These are phyloP conservation scores for Avena atlantica DNA, from an alignment of 176 grass and related monocot genomes.

Conservation along the genomic window DNA sequence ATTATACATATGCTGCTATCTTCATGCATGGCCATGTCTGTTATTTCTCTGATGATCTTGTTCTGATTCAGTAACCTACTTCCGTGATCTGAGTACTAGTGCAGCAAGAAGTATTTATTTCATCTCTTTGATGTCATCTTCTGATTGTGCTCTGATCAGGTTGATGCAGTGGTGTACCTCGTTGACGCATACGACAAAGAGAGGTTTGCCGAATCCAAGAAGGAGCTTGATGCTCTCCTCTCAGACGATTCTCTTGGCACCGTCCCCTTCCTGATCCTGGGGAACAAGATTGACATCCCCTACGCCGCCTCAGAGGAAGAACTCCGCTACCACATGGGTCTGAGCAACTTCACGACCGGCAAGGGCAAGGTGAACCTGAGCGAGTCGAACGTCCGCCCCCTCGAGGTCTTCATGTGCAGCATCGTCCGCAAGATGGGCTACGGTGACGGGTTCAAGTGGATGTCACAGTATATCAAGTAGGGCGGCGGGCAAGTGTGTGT, in stretches of 20 bases:
- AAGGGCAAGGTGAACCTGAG: conserved; percentile 75
- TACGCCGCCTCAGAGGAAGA: conserved; percentile 73
- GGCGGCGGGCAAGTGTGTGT: not conserved
- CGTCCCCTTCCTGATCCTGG: conserved; percentile 78
- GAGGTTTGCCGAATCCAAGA: conserved; percentile 82
- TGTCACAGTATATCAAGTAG: conserved; percentile 90
- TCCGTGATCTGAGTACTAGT: not conserved
- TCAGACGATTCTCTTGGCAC: conserved; percentile 65
- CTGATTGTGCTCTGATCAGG: conserved; percentile 42
- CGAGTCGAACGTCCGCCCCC: conserved; percentile 68
- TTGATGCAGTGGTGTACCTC: conserved; percentile 87
- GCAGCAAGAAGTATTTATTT: not conserved
- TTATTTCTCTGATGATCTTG: not conserved
- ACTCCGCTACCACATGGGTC: conserved; percentile 70
- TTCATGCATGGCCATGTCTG: not conserved
- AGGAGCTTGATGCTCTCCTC: conserved; percentile 74
- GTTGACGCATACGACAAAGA: conserved; percentile 81
- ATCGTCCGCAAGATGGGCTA: conserved; percentile 93
- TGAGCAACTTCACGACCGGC: conserved; percentile 82
- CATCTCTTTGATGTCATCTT: conserved; percentile 2
- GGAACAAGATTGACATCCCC: conserved; percentile 89
- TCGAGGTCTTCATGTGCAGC: conserved; percentile 94
- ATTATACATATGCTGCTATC: not conserved
- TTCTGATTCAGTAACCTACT: not conserved
- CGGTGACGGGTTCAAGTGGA: conserved; percentile 82